phyloP scores from a whole-genome alignment of 805 yeast genomes.

The Ogataea paraovalis region DNA sequence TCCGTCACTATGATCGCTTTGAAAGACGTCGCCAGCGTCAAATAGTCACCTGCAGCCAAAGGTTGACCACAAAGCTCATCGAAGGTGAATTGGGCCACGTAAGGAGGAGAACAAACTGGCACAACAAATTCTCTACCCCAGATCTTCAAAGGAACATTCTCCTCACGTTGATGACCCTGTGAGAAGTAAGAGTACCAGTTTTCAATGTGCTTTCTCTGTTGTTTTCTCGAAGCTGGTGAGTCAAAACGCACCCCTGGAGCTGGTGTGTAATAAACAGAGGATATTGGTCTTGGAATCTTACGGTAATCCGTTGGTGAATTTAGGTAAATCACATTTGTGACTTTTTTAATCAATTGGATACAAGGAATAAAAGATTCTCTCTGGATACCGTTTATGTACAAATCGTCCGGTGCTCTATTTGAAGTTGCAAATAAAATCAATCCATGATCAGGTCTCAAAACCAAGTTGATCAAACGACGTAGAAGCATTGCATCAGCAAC shows the following conservation, averaged over 20 bases:
- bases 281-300: constrained; percentile 77
- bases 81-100: constrained; percentile 88
- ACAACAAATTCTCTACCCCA: constrained; percentile 87
- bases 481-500: constrained; percentile 98
- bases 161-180: constrained; percentile 46
- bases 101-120: constrained; percentile 70
- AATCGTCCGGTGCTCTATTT: constrained; percentile 90
- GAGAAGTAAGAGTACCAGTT: constrained; percentile 80
- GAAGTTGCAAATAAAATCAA: constrained; percentile 89
- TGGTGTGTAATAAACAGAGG: constrained; percentile 76
- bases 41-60: constrained; percentile 90
- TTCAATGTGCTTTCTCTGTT: constrained; percentile 58
- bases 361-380: constrained; percentile 90
- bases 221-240: constrained; percentile 45
- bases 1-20: constrained; percentile 84
- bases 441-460: constrained; percentile 75
- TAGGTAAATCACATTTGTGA: constrained; percentile 72
- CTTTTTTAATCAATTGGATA: constrained; percentile 68
- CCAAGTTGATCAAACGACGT: constrained; percentile 63
- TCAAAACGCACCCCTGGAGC: constrained; percentile 53
- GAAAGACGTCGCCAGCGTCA: constrained; percentile 73
- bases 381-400: constrained; percentile 92
- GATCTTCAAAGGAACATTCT: constrained; percentile 44
- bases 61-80: constrained; percentile 83
- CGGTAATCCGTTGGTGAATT: constrained; percentile 94